Evolutionary conservation across 352 stramenopile genomes (phyloP).

Genomic region (Peronospora farinosa): DNA sequence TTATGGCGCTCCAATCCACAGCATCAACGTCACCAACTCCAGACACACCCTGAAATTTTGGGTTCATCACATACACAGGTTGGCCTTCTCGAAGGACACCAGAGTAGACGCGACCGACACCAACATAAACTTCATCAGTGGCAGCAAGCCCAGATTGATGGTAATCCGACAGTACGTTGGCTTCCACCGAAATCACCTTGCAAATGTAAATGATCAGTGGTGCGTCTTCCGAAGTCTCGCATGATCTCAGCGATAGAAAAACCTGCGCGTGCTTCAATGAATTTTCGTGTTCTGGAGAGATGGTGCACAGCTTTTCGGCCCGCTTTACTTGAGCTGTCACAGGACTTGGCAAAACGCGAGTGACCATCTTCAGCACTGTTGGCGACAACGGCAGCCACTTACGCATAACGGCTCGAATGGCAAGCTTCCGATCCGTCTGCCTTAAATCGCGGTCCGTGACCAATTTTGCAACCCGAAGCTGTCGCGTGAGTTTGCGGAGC

Average conservation of each 20-base stretch:
- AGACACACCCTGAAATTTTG: slow-evolving; percentile 80
- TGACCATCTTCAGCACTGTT: slow-evolving; percentile 88
- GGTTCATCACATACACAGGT: slow-evolving; percentile 79
- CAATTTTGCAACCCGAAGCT: slow-evolving; percentile 59
- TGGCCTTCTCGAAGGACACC: slow-evolving; percentile 62
- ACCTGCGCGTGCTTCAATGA: slow-evolving; percentile 34
- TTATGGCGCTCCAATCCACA: slow-evolving; percentile 25
- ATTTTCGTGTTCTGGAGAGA: slow-evolving; percentile 24
- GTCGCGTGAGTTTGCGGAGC: slow-evolving; percentile 58
- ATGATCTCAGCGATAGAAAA: slow-evolving; percentile 51
- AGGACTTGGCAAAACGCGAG: slow-evolving; percentile 74
- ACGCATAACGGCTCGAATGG: slow-evolving; percentile 73
- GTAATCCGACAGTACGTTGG: slow-evolving; percentile 78
- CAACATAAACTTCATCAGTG: slow-evolving; percentile 85
- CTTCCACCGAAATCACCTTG: slow-evolving; percentile 89
- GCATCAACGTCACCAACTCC: slow-evolving; percentile 29
- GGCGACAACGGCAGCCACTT: slow-evolving; percentile 87
- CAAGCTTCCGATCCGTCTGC: slow-evolving; percentile 53
- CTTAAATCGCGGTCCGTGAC: slow-evolving; percentile 69
- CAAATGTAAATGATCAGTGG: slow-evolving; percentile 88
- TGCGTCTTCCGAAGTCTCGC: slow-evolving; percentile 44
- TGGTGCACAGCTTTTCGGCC: slow-evolving; percentile 61
- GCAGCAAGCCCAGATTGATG: slow-evolving; percentile 35
- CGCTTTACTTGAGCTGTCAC: slow-evolving; percentile 61
- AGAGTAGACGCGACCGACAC: slow-evolving; percentile 87